Evolutionary conservation across 805 yeast species (phyloP).

Genomic region (Barnettozyma vustinii): DNA sequence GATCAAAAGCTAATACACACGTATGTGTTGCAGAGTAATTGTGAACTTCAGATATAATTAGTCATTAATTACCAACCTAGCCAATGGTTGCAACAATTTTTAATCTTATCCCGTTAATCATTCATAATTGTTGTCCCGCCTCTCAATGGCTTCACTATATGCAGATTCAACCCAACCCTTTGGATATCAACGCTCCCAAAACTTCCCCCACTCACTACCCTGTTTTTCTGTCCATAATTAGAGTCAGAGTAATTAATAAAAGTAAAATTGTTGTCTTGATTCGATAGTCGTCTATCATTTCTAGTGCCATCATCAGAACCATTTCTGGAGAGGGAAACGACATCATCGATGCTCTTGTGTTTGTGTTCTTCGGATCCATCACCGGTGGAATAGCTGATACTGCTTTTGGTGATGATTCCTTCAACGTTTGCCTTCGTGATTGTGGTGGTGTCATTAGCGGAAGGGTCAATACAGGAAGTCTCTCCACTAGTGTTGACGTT

Average conservation of each 20-base stretch:
- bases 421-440: not conserved
- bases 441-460: not conserved
- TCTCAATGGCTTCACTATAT: conserved; percentile 57
- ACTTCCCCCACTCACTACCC: not conserved
- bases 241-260: conserved; percentile 4
- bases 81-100: not conserved
- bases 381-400: not conserved
- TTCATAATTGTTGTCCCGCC: conserved; percentile 28
- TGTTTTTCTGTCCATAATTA: conserved; percentile 1
- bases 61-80: not conserved
- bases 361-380: not conserved
- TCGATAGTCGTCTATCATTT: not conserved
- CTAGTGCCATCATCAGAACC: not conserved
- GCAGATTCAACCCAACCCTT: conserved; percentile 46
- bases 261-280: not conserved
- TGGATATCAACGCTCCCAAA: not conserved
- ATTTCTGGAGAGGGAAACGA: not conserved
- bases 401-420: not conserved
- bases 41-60: not conserved
- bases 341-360: not conserved
- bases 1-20: not conserved
- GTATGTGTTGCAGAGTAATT: not conserved
- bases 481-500: conserved; percentile 1
- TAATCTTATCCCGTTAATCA: not conserved
- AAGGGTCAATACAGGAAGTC: not conserved